Evolutionary conservation across 192 early-diverging fungal genomes (phyloP), one percentile per base, ranked within the genome.

Genomic region (Geranomyces variabilis): DNA sequence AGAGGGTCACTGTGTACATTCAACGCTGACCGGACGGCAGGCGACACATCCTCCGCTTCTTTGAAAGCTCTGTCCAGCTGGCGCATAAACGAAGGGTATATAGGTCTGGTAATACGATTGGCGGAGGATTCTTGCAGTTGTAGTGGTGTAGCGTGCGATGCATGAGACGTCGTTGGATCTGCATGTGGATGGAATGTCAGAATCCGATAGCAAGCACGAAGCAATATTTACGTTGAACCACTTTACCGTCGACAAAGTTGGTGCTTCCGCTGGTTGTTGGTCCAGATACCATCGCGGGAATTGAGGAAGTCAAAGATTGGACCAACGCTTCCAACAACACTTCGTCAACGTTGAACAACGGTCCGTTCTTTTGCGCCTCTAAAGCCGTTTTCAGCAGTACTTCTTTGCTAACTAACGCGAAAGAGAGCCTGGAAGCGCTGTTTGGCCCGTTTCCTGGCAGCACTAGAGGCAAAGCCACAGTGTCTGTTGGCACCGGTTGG

Each of bases 341-440:
- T 8, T 19, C 21, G 29, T 60, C 58, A 7, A 60, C 7, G 28
- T 34, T 4, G 5, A 29, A 19, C 29, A 60, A 29, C 5, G 29
- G 58, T 5, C 58, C 58, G 31, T 60, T 60, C 4, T 34, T 28
- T 26, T 60, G 58, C 17, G 58, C 58, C 2, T 60, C 58, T 7
- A 60, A 4, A 1, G 58, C 58, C 1, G 58, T 60, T 19, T 34
- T 7, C 9, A 60, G 58, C 5, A 60, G 58, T 7, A 60, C 58
- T 30, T 60, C 58, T 60, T 60, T 60, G 7, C 21, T 28, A 8
- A 60, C 58, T 3, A 60, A 26, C 2, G 58, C 58, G 29, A 60
- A 60, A 17, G 58, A 60, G 4, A 60, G 58, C 9, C 58, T 28
- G 5, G 58, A 4, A 9, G 29, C 22, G 58, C 58, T 60, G 24